Evolutionary conservation across 139 green algal species (phyloP), one percentile per base, ranked within the genome.

Genomic region (Micractinium conductrix): DNA sequence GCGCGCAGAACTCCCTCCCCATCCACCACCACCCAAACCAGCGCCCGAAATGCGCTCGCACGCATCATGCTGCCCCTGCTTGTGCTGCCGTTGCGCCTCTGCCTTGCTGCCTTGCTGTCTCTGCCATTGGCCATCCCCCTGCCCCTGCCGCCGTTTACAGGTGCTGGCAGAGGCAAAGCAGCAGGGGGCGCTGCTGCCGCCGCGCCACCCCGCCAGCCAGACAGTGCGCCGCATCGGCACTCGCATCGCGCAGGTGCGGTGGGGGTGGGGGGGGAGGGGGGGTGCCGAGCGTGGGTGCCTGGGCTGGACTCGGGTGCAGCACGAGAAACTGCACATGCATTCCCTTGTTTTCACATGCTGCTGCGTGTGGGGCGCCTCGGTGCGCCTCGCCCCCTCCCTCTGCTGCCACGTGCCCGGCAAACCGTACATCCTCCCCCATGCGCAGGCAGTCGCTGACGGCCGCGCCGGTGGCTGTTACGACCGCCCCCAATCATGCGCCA

Each of bases 111-210:
- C 48, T 58, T n/a, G n/a, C n/a, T n/a, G n/a, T n/a, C n/a, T n/a
- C n/a, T n/a, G 48, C 48, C 48, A 10, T 14, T 22, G 14, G 12
- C 48, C 14, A 10, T 58, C 14, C 53, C 53, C 53, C 8, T 19
- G 53, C 8, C 8, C 53, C 53, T 62, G 8, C 53, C 53, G 2
- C 53, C 10, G 53, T 4, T 62, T 62, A 9, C 87, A 94, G 87
- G 78, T 93, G 38, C 85, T 86, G 17, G 26, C 71, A 5, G 78
- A 94, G 50, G 91, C 92, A 4, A 35, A 37, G 6, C 68, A 72
- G 44, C 70, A 79, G 21, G 65, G 86, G 76, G 81, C 71, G 4
- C 89, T 96, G 84, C 78, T 96, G 71, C 90, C 93, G 5, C 33
- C 87, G 85, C 45, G 68, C 38, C 87, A 93, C 82, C 86, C 83